These are phyloP conservation scores for Gossypium herbaceum DNA, from an alignment of 345 rosid genomes.

Conservation along the genomic window DNA sequence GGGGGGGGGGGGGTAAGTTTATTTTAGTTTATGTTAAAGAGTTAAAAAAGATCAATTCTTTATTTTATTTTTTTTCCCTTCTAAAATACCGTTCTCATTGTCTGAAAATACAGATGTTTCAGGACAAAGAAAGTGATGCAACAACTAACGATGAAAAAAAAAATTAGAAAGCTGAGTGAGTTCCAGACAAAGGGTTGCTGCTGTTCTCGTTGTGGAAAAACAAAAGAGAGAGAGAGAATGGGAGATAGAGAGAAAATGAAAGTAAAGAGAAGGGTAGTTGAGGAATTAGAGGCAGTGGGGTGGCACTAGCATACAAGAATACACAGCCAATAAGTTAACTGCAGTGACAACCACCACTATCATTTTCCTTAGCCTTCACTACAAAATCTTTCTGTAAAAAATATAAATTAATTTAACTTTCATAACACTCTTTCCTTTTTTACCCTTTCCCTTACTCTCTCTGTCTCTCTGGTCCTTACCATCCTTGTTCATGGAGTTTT, in stretches of 20 bases:
- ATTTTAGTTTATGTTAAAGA: constrained; percentile 1
- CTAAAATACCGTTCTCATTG: constrained; percentile 28
- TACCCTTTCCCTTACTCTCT: background rate
- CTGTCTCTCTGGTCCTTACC: background rate
- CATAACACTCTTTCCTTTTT: constrained; percentile 47
- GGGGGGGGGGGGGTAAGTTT: background rate
- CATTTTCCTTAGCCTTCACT: constrained; percentile 74
- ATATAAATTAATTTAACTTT: constrained; percentile 27
- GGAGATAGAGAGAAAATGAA: constrained; percentile 13
- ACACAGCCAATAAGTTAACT: no score
- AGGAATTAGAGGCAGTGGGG: constrained; percentile 30
- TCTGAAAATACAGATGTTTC: constrained; percentile 24
- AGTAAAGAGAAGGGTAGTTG: constrained; percentile 38
- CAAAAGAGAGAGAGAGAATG: background rate
- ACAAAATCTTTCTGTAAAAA: constrained; percentile 11
- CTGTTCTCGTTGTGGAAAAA: background rate
- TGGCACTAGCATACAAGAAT: background rate
- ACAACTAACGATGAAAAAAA: constrained; percentile 16
- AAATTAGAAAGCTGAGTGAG: constrained; percentile 6
- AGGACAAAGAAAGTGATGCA: constrained; percentile 41
- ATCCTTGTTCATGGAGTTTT: constrained; percentile 2
- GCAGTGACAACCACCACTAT: constrained; percentile 16
- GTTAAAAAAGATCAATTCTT: constrained; percentile 10
- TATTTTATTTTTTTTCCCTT: background rate
- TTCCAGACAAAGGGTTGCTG: constrained; percentile 29